Conservation (phyloP, 371 early-diverging fungal species). For the Mortierella sp. region DNA sequence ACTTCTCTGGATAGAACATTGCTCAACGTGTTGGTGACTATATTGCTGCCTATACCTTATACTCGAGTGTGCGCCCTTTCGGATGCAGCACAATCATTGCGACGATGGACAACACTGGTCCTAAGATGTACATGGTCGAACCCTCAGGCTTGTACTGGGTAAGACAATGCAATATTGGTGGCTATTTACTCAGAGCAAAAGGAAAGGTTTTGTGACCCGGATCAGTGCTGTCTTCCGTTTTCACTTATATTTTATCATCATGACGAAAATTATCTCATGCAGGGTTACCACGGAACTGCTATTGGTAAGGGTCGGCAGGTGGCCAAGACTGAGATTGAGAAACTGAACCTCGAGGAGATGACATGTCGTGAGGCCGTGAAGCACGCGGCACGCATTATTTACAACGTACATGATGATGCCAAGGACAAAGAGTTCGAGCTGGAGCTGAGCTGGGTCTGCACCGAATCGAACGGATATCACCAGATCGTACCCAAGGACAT, state of each 20-base stretch:
- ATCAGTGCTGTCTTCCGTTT: too few species aligned
- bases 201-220: too few species aligned
- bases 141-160: constrained; percentile 97
- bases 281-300: constrained; percentile 96
- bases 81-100: constrained; percentile 90
- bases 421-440: constrained; percentile 98
- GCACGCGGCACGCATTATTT: constrained; percentile 95
- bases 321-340: constrained; percentile 98
- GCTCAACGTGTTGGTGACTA: constrained; percentile 95
- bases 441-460: constrained; percentile 96
- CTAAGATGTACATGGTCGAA: constrained; percentile 94
- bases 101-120: constrained; percentile 82
- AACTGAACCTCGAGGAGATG: constrained; percentile 88
- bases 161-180: too few species aligned
- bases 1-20: constrained; percentile 70
- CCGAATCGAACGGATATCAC: constrained; percentile 84
- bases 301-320: constrained; percentile 97
- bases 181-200: too few species aligned
- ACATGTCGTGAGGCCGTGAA: constrained; percentile 91
- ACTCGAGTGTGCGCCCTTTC: constrained; percentile 98
- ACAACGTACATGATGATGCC: constrained; percentile 94
- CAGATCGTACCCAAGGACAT: constrained; percentile 90
- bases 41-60: constrained; percentile 95
- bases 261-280: background rate
- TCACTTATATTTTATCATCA: too few species aligned